Evolutionary conservation across 176 grass and related monocot species (phyloP), one percentile per base, ranked within the genome.

Genomic region (Hsuehochloa calcarea): DNA sequence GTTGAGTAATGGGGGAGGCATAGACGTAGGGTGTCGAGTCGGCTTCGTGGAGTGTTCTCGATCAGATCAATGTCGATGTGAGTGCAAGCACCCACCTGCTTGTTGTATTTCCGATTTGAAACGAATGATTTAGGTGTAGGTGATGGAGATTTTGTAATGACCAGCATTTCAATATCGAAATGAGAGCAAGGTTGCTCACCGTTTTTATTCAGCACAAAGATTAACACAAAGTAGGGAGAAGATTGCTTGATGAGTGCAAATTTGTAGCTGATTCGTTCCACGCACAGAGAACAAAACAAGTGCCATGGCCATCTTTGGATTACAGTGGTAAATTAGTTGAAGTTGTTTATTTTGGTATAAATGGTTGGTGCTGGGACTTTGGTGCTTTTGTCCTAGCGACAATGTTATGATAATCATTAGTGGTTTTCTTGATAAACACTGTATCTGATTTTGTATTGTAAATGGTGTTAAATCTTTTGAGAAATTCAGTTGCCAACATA

Each of bases 21-120:
- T 58, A 60, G 79, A 35, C 6, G 46, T n/a, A 85, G 47, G 52
- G 51, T 23, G 88, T 22, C 16, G 84, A 87, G 35, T 70, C 69
- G 39, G 60, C 75, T 38, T 52, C 80, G 51, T 87, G 80, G 80
- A 79, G 20, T 13, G 34, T 87, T 65, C 62, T 91, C n/a, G 46
- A 70, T 44, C 85, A 91, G 85, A 62, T 91, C 5, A 80, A 75
- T 3, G 62, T 84, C 11, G 69, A 87, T 85, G 89, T 91, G 80
- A 84, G 80, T 41, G 23, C 34, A 34, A 46, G 15, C 35, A 6
- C 38, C 43, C 8, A 1, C 15, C 31, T 86, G 37, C 51, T 47
- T 87, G 22, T 35, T 81, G 14, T 80, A 54, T 84, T 80, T 3
- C 27, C 10, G n/a, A 19, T 83, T 78, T 66, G 27, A 76, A 81